Conservation (phyloP, 257 asterid species). For the Nicotiana tabacum region DNA sequence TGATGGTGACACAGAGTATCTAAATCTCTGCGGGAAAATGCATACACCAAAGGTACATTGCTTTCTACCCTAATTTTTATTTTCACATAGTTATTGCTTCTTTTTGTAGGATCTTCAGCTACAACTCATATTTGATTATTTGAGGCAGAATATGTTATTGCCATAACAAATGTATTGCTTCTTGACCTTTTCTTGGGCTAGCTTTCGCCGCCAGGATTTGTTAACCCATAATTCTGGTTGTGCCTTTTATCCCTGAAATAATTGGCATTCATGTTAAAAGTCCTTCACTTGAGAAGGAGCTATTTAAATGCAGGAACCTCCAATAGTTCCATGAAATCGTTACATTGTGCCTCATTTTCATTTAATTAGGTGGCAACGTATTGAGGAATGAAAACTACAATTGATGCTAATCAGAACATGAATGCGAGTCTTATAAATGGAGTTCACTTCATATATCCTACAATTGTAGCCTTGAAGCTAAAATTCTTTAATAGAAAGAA, state of each 20-base stretch:
- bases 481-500: neutral
- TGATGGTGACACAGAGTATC: neutral
- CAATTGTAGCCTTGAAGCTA: neutral
- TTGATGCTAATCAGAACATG: neutral
- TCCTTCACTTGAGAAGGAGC: neutral
- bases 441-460: neutral
- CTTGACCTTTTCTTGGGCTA: neutral
- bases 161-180: neutral
- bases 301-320: neutral
- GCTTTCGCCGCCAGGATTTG: neutral
- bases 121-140: neutral
- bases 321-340: neutral
- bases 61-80: neutral
- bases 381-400: neutral
- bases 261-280: neutral
- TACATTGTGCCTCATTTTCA: neutral
- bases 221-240: neutral
- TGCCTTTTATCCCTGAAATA: neutral
- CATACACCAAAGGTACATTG: neutral
- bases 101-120: neutral
- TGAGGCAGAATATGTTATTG: slow-evolving; percentile 8
- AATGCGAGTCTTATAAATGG: neutral
- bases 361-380: neutral
- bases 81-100: neutral
- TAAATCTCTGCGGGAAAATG: neutral